Evolutionary conservation across 805 yeast genomes (phyloP).

Genomic region (Saturnispora serradocipensis): DNA sequence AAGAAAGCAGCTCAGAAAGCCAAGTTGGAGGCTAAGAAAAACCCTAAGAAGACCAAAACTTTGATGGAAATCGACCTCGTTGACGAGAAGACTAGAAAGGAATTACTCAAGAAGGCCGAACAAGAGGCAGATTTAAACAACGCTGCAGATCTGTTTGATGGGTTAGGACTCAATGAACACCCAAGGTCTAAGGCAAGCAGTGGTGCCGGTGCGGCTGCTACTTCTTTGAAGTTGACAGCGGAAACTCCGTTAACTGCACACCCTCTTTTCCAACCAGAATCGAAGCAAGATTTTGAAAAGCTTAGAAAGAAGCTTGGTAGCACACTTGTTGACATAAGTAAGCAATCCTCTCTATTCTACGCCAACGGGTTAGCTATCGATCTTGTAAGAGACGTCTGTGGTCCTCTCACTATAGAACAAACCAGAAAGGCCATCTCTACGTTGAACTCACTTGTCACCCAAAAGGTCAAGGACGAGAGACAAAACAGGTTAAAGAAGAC

Average conservation of each 20-base stretch:
- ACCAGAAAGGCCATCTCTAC: constrained; percentile 81
- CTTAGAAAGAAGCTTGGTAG: constrained; percentile 64
- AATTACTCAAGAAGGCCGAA: constrained; percentile 72
- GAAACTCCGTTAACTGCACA: constrained; percentile 64
- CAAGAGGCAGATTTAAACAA: constrained; percentile 78
- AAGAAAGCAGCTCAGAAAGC: constrained; percentile 30
- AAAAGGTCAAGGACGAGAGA: constrained; percentile 85
- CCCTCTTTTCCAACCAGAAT: constrained; percentile 77
- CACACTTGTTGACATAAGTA: constrained; percentile 50
- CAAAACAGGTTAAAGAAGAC: constrained; percentile 71
- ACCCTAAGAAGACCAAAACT: constrained; percentile 30
- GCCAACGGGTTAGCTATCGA: constrained; percentile 73
- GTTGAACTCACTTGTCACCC: constrained; percentile 68
- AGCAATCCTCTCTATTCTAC: constrained; percentile 57
- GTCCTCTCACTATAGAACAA: constrained; percentile 74
- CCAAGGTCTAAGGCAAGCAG: constrained; percentile 37
- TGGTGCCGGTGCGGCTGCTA: constrained; percentile 8
- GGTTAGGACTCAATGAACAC: constrained; percentile 49
- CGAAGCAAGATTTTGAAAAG: constrained; percentile 71
- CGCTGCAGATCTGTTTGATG: constrained; percentile 88
- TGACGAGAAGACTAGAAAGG: constrained; percentile 67
- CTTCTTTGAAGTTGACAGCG: constrained; percentile 33
- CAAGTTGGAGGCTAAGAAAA: constrained; percentile 39
- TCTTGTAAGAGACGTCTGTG: constrained; percentile 73
- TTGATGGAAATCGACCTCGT: constrained; percentile 54